A percentile compares a stretch with the other conserved stretches of the same genome.
Conservation (phyloP, 306 rosid species). For the Cajanus cajan region DNA sequence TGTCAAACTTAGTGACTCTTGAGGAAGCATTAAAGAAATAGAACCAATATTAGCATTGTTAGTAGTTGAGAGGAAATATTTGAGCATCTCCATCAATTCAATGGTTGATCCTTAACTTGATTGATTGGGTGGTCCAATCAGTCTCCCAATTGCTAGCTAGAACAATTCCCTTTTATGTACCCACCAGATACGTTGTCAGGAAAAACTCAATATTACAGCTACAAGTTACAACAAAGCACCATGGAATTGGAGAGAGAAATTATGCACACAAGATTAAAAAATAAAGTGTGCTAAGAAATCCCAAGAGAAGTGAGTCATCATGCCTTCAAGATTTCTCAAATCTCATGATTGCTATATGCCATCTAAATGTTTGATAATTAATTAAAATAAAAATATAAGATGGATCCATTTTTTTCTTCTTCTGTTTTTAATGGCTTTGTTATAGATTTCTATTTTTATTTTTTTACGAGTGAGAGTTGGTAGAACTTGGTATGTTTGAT, state of each 20-base stretch:
- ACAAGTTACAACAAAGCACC: not conserved
- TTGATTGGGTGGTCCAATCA: not conserved
- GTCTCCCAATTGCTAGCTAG: not conserved
- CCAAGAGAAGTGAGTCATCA: not conserved
- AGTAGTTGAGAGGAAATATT: not conserved
- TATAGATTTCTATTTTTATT: too few species aligned
- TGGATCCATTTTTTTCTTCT: not conserved
- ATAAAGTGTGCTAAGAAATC: not conserved
- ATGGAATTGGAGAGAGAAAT: not conserved
- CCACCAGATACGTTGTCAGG: not conserved
- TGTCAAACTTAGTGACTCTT: too few species aligned
- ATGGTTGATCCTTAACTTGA: not conserved
- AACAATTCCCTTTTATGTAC: not conserved
- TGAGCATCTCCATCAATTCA: not conserved
- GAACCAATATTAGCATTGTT: not conserved
- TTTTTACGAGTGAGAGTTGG: too few species aligned
- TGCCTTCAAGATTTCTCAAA: not conserved
- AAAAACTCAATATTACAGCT: not conserved
- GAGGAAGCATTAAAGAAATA: too few species aligned
- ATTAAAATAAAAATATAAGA: not conserved
- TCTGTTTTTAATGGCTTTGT: not conserved
- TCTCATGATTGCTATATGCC: not conserved
- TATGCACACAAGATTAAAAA: not conserved
- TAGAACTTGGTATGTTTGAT: too few species aligned
- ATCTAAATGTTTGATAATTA: not conserved